Evolutionary conservation across 2,329 filamentous ascomycete genomes (phyloP).

Genomic region (Geosmithia morbida): DNA sequence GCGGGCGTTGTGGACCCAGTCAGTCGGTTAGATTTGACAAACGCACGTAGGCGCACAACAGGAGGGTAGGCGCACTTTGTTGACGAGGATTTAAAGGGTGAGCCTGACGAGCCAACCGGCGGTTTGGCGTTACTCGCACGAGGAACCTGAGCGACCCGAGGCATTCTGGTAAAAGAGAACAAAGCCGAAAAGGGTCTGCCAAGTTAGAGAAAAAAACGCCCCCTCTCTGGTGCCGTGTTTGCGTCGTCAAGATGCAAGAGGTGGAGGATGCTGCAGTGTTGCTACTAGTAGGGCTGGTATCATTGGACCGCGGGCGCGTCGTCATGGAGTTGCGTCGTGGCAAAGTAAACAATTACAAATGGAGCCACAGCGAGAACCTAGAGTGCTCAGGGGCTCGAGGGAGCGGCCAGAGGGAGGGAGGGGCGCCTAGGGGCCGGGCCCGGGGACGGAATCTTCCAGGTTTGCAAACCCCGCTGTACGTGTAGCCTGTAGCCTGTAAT

Average conservation of each 20-base stretch:
- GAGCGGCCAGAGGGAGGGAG: too few species aligned
- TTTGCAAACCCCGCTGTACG: too few species aligned
- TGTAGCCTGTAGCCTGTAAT: too few species aligned
- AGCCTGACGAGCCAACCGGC: conserved; percentile 30
- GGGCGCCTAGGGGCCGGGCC: too few species aligned
- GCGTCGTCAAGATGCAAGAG: conserved; percentile 2
- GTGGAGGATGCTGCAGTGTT: background rate
- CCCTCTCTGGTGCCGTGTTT: background rate
- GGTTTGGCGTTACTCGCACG: conserved; percentile 32
- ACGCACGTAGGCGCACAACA: background rate
- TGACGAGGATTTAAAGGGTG: conserved; percentile 38
- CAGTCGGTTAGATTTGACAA: background rate
- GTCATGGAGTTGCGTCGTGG: conserved; percentile 2
- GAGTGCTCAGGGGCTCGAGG: too few species aligned
- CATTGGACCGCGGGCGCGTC: conserved; percentile 1
- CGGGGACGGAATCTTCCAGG: too few species aligned
- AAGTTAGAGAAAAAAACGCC: background rate
- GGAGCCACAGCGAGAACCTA: background rate
- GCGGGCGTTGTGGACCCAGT: background rate
- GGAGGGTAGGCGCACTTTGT: conserved; percentile 31
- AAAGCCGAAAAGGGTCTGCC: background rate
- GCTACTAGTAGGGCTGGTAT: background rate
- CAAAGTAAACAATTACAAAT: conserved; percentile 4
- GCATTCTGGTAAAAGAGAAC: conserved; percentile 21
- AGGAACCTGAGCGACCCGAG: conserved; percentile 41